These are phyloP conservation scores for Scopulariopsis brevicaulis DNA, from an alignment of 2,329 filamentous ascomycete species.

Conservation along the genomic window DNA sequence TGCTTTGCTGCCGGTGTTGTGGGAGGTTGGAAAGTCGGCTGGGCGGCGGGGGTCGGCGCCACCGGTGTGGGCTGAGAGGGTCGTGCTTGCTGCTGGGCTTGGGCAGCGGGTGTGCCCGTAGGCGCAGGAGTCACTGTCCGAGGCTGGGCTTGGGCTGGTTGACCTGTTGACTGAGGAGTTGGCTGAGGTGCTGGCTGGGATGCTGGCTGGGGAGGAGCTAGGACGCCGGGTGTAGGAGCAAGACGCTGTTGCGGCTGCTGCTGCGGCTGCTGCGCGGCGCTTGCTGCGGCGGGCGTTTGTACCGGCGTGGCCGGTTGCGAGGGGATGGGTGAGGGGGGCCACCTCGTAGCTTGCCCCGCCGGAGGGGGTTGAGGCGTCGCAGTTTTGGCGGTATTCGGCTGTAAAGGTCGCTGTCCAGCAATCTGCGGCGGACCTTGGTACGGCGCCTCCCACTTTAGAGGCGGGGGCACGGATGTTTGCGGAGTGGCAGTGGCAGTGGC, in stretches of 20 bases:
- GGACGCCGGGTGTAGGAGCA: not conserved
- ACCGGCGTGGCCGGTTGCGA: not conserved
- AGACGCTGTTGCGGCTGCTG: slow-evolving; percentile 9
- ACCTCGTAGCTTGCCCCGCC: not conserved
- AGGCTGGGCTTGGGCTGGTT: slow-evolving; percentile 15
- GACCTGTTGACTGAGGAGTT: slow-evolving; percentile 3
- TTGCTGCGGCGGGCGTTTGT: not conserved
- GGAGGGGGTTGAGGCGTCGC: not conserved
- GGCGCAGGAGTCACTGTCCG: slow-evolving; percentile 14
- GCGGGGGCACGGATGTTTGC: slow-evolving; percentile 2
- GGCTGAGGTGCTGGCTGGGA: not conserved
- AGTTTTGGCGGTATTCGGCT: not conserved
- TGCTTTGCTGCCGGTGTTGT: not conserved
- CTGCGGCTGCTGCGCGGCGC: slow-evolving; percentile 11
- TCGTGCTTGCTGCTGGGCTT: not conserved
- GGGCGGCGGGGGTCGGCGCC: not conserved
- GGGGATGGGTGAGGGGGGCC: not conserved
- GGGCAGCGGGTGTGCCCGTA: not conserved
- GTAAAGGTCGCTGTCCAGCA: not conserved
- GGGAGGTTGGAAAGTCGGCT: not conserved
- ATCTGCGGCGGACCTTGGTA: slow-evolving; percentile 4
- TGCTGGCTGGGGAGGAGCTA: slow-evolving; percentile 3
- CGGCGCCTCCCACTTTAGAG: slow-evolving; percentile 6
- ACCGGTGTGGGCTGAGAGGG: not conserved
- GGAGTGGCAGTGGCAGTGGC: not conserved